Conservation (phyloP, 768 basidiomycete species). For the Suillus subluteus region DNA sequence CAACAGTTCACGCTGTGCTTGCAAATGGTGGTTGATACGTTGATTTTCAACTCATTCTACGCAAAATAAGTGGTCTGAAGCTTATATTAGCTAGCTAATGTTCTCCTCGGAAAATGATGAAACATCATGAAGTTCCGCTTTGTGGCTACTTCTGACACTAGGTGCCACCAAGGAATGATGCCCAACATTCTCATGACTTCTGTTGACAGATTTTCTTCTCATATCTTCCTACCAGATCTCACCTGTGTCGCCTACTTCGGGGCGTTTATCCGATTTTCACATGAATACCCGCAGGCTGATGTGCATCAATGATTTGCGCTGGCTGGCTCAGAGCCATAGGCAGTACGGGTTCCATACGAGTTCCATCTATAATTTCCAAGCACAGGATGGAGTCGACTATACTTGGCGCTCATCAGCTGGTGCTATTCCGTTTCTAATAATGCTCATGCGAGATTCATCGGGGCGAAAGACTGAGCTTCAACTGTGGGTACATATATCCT, state of each 20-base stretch:
- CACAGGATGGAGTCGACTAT: constrained; percentile 1
- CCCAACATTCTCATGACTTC: background rate
- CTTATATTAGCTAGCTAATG: background rate
- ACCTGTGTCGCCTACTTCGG: background rate
- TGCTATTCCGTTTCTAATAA: background rate
- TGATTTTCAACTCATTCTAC: background rate
- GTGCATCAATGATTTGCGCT: background rate
- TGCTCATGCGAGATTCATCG: background rate
- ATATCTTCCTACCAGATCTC: background rate
- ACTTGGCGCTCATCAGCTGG: constrained; percentile 6
- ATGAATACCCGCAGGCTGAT: constrained; percentile 1
- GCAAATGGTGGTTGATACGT: background rate
- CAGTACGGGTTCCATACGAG: background rate
- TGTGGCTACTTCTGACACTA: background rate
- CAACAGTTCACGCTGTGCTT: background rate
- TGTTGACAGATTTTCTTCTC: background rate
- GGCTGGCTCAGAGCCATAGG: background rate
- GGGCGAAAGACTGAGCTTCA: constrained; percentile 25
- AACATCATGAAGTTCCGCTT: background rate
- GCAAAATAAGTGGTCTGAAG: background rate
- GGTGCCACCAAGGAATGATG: background rate
- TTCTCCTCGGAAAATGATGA: background rate
- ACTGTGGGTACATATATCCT: constrained; percentile 31
- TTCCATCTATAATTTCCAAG: background rate
- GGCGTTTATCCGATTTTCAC: background rate